These are phyloP conservation scores for Arabidopsis arenosa DNA, from an alignment of 345 rosid species.

Conservation along the genomic window DNA sequence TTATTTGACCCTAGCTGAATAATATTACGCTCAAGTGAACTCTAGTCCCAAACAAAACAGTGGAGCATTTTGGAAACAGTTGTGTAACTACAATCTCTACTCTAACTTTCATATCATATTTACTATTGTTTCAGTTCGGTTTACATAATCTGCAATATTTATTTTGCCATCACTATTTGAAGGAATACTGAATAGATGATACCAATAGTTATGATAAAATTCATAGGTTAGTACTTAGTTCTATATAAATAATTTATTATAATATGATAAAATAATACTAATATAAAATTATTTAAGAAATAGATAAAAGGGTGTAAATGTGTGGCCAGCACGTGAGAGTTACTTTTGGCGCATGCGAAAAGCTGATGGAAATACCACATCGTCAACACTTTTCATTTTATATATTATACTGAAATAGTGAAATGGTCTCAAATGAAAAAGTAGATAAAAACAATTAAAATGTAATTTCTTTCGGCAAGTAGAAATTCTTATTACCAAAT, in stretches of 20 bases:
- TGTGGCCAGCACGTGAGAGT: constrained; percentile 53
- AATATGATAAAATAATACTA: not conserved
- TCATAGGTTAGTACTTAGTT: not conserved
- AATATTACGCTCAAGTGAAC: not conserved
- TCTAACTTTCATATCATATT: not conserved
- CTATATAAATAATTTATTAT: not conserved
- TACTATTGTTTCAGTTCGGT: no score
- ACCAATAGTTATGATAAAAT: not conserved
- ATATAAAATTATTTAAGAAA: constrained; percentile 28
- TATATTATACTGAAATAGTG: constrained; percentile 7
- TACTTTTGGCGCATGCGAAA: constrained; percentile 54
- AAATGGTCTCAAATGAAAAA: constrained; percentile 26
- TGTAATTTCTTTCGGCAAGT: constrained; percentile 13
- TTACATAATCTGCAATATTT: no score
- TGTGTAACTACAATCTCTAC: not conserved
- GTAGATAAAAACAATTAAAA: constrained; percentile 4
- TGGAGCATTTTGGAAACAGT: not conserved
- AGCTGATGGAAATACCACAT: constrained; percentile 46
- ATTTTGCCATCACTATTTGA: no score
- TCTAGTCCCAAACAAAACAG: not conserved
- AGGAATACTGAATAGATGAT: not conserved
- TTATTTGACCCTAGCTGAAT: not conserved
- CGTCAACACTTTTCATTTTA: constrained; percentile 43
- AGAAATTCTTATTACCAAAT: not conserved
- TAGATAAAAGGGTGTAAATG: constrained; percentile 45